phyloP scores from a whole-genome alignment of 352 stramenopile species.

The Phytophthora quininea region DNA sequence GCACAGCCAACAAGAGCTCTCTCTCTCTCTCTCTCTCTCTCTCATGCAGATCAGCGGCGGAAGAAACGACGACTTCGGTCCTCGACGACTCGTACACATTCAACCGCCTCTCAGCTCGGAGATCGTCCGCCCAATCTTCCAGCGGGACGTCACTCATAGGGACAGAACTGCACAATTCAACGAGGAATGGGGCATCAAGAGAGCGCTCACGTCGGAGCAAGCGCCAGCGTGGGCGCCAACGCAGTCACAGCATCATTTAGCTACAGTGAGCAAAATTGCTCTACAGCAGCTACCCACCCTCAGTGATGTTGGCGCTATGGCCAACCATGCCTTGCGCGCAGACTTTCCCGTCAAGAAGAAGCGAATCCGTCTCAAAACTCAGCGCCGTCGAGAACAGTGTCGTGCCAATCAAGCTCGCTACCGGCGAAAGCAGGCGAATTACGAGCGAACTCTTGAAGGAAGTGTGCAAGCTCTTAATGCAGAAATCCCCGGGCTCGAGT shows the following conservation, averaged over 20 bases:
- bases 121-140: background rate
- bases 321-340: background rate
- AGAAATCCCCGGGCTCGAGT: constrained; percentile 10
- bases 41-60: too few species aligned
- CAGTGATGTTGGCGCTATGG: background rate
- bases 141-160: background rate
- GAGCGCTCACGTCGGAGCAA: background rate
- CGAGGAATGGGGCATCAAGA: background rate
- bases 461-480: constrained; percentile 7
- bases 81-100: background rate
- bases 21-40: too few species aligned
- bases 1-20: too few species aligned
- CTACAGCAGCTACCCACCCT: background rate
- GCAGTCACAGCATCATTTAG: background rate
- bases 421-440: constrained; percentile 7
- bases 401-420: constrained; percentile 21
- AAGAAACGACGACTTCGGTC: background rate
- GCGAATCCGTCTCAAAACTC: background rate
- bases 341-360: background rate
- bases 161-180: background rate
- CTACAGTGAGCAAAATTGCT: background rate
- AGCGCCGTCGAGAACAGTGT: constrained; percentile 20
- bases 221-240: background rate
- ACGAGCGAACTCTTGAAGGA: constrained; percentile 5
- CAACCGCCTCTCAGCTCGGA: background rate